Percentiles rank a stretch among this genome's conserved stretches.
These are phyloP conservation scores for Mucor plumbeus DNA, from an alignment of 371 early-diverging fungal genomes.

Conservation along the genomic window DNA sequence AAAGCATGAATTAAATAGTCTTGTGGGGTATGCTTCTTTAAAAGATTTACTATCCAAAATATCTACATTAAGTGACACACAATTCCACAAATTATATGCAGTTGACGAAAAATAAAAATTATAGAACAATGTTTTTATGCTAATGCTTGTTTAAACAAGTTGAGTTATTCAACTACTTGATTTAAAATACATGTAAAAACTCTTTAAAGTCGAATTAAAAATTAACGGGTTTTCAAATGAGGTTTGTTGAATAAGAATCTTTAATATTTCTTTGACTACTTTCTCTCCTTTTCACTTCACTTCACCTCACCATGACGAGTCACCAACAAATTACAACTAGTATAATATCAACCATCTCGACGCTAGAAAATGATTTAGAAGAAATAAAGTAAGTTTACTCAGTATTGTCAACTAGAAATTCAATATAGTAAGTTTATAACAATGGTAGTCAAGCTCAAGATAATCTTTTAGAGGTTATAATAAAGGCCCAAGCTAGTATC, in stretches of 20 bases:
- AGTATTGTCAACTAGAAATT: background rate
- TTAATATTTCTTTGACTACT: background rate
- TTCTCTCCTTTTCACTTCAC: background rate
- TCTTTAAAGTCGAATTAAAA: no score
- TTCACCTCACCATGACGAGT: background rate
- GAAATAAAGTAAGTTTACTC: constrained; percentile 1
- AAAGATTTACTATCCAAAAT: no score
- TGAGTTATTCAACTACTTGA: no score
- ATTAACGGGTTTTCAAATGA: background rate
- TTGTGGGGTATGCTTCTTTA: no score
- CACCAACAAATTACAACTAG: background rate
- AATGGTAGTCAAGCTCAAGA: constrained; percentile 20
- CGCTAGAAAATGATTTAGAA: background rate
- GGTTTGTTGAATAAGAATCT: background rate
- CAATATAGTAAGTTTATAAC: background rate
- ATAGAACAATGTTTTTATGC: no score
- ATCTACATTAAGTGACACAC: no score
- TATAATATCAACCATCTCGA: constrained; percentile 3
- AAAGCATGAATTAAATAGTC: no score
- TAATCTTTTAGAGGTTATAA: constrained; percentile 10
- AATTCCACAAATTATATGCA: no score
- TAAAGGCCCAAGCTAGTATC: constrained; percentile 7
- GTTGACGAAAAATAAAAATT: no score
- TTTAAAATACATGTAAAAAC: no score
- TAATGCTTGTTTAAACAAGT: no score